These are phyloP conservation scores for Hanseniaspora guilliermondii DNA, from an alignment of 805 yeast species.

Conservation along the genomic window DNA sequence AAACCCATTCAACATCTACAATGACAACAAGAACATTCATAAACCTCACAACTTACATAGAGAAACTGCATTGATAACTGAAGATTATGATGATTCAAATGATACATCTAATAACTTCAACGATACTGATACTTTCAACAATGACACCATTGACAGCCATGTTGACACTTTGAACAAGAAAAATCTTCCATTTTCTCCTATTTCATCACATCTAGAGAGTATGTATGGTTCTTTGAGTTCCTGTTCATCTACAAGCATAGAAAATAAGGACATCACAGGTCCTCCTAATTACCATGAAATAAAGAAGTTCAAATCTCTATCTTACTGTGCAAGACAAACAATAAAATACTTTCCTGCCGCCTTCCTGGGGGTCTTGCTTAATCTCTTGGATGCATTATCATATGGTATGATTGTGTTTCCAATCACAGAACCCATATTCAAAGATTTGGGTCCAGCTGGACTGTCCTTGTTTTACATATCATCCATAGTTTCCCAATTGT, in stretches of 20 bases:
- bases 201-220: constrained; percentile 1
- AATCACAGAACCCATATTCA: constrained; percentile 63
- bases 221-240: not conserved
- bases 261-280: not conserved
- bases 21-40: constrained; percentile 18
- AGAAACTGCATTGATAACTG: constrained; percentile 27
- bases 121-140: constrained; percentile 12
- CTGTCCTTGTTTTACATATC: constrained; percentile 88
- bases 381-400: constrained; percentile 83
- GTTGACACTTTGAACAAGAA: not conserved
- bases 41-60: constrained; percentile 23
- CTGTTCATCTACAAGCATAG: not conserved
- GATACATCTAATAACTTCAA: constrained; percentile 15
- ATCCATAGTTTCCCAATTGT: constrained; percentile 77
- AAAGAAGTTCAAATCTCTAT: not conserved
- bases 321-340: not conserved
- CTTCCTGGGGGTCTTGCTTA: constrained; percentile 67
- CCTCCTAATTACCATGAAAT: constrained; percentile 10
- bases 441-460: constrained; percentile 75
- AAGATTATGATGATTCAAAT: constrained; percentile 16
- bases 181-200: not conserved
- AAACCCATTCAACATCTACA: constrained; percentile 2
- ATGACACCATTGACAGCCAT: not conserved
- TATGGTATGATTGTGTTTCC: constrained; percentile 98
- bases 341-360: constrained; percentile 54